Percentiles rank a stretch among this genome's conserved stretches.
phyloP scores from a whole-genome alignment of 2,329 filamentous ascomycete species.

The Rutstroemia sp. region DNA sequence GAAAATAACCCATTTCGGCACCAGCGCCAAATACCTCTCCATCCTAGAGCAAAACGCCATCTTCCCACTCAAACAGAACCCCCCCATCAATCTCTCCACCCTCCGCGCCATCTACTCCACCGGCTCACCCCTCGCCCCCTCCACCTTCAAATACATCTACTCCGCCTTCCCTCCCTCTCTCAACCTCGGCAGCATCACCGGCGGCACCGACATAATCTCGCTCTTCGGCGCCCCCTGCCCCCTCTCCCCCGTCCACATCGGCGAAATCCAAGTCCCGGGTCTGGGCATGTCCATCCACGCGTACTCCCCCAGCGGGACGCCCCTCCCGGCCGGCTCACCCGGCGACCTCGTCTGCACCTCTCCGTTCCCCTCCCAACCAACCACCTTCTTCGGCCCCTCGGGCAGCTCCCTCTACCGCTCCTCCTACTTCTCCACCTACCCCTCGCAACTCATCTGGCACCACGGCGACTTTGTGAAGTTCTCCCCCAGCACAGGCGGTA shows the following conservation, averaged over 20 bases:
- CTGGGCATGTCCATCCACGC: slow-evolving; percentile 71
- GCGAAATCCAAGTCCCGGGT: slow-evolving; percentile 71
- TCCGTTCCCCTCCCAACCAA: slow-evolving; percentile 85
- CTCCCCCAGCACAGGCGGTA: slow-evolving; percentile 63
- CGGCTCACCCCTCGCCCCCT: slow-evolving; percentile 84
- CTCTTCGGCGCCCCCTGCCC: slow-evolving; percentile 84
- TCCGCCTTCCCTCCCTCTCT: slow-evolving; percentile 61
- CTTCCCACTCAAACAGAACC: slow-evolving; percentile 40
- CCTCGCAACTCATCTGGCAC: slow-evolving; percentile 59
- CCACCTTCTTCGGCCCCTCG: slow-evolving; percentile 74
- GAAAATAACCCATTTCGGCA: slow-evolving; percentile 86
- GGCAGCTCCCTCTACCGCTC: slow-evolving; percentile 69
- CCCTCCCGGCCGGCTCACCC: slow-evolving; percentile 50
- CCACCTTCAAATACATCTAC: slow-evolving; percentile 89
- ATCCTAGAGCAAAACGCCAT: slow-evolving; percentile 75
- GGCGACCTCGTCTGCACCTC: slow-evolving; percentile 83
- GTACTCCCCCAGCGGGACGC: slow-evolving; percentile 41
- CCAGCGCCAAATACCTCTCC: slow-evolving; percentile 87
- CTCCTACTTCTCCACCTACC: slow-evolving; percentile 85
- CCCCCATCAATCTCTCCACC: slow-evolving; percentile 47
- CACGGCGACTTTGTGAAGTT: slow-evolving; percentile 85
- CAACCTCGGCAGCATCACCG: slow-evolving; percentile 88
- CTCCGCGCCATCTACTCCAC: slow-evolving; percentile 90
- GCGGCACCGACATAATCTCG: slow-evolving; percentile 93
- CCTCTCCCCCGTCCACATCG: slow-evolving; percentile 61